These are phyloP conservation scores for Allodekkera sacchari DNA, from an alignment of 805 yeast species.

Conservation along the genomic window DNA sequence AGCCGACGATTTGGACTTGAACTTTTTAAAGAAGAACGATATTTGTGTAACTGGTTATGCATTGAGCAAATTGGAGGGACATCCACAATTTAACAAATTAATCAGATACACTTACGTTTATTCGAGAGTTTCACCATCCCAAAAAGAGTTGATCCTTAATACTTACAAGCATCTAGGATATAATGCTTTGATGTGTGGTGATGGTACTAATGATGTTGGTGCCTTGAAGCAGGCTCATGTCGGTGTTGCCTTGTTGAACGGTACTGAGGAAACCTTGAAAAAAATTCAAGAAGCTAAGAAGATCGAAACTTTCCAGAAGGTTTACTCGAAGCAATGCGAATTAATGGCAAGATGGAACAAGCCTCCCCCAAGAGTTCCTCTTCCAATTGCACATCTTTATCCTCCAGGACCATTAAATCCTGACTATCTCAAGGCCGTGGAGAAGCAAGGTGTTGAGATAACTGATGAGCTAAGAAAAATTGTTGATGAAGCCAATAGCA, in stretches of 20 bases:
- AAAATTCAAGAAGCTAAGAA: slow-evolving; percentile 77
- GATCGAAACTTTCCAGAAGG: slow-evolving; percentile 50
- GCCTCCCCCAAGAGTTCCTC: slow-evolving; percentile 79
- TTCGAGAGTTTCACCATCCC: slow-evolving; percentile 95
- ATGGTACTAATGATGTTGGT: slow-evolving; percentile 99
- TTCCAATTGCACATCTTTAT: slow-evolving; percentile 83
- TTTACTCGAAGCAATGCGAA: slow-evolving; percentile 80
- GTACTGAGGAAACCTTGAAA: slow-evolving; percentile 90
- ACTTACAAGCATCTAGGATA: slow-evolving; percentile 83
- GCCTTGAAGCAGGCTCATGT: slow-evolving; percentile 97
- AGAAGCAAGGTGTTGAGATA: slow-evolving; percentile 71
- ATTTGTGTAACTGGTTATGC: slow-evolving; percentile 94
- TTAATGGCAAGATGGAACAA: slow-evolving; percentile 75
- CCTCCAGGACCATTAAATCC: slow-evolving; percentile 96
- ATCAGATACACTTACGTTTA: slow-evolving; percentile 92
- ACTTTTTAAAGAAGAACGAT: slow-evolving; percentile 60
- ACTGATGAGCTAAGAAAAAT: slow-evolving; percentile 63
- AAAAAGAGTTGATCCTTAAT: slow-evolving; percentile 84
- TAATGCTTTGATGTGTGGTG: slow-evolving; percentile 97
- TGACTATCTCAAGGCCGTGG: slow-evolving; percentile 75
- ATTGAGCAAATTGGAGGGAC: slow-evolving; percentile 54
- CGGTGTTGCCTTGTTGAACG: slow-evolving; percentile 96
- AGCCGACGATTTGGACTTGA: slow-evolving; percentile 43
- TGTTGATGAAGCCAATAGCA: slow-evolving; percentile 41
- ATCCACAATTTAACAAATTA: slow-evolving; percentile 60